Percentiles rank a stretch among this genome's conserved stretches.
Conservation (phyloP, 495 filamentous ascomycete genomes). For the Penicillium turbatum region DNA sequence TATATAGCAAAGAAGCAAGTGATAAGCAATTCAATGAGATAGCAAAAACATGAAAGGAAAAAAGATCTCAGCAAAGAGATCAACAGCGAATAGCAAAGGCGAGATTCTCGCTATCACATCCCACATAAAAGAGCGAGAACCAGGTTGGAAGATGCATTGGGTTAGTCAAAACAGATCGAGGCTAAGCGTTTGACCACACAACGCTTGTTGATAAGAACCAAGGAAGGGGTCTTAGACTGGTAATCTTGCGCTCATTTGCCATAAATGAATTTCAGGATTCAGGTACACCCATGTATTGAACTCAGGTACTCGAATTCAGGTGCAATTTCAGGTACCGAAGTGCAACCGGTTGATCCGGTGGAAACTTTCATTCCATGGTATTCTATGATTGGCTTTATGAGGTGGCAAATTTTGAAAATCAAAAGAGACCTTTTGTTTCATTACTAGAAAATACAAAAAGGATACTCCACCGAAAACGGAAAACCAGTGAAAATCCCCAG, state of each 20-base stretch:
- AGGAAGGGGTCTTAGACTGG: background rate
- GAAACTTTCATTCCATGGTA: background rate
- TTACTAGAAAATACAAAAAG: background rate
- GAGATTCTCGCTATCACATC: constrained; percentile 5
- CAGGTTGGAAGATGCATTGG: background rate
- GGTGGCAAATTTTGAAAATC: background rate
- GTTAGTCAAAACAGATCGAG: constrained; percentile 1
- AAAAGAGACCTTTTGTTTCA: background rate
- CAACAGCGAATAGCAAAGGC: background rate
- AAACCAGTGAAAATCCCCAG: background rate
- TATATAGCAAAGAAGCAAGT: constrained; percentile 1
- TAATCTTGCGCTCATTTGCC: background rate
- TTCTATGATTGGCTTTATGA: background rate
- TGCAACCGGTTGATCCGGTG: background rate
- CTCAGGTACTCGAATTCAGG: background rate
- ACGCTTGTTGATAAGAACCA: background rate
- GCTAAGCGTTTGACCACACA: background rate
- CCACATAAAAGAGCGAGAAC: background rate
- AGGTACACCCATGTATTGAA: background rate
- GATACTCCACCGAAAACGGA: background rate
- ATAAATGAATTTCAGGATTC: background rate
- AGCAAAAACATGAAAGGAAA: background rate
- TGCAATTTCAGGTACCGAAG: background rate
- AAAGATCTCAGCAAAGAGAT: background rate
- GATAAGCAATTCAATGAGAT: background rate